A percentile compares a stretch with the other conserved stretches of the same genome.
Conservation (phyloP, 495 filamentous ascomycete species). For the Tuber melanosporum region DNA sequence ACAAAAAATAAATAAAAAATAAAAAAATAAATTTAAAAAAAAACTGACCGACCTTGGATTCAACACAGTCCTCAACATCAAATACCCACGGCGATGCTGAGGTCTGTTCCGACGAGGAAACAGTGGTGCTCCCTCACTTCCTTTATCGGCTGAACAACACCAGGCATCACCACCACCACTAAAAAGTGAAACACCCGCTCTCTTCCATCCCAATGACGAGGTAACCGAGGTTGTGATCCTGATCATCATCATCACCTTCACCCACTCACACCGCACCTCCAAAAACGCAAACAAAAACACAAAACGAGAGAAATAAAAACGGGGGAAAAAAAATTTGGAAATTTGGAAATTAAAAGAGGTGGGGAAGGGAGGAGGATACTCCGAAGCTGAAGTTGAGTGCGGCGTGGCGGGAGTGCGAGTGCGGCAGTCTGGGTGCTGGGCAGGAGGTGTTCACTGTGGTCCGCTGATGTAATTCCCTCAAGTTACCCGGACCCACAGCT, state of each 20-base stretch:
- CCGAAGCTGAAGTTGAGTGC: background rate
- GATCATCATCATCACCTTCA: background rate
- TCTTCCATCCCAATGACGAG: background rate
- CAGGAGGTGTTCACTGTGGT: background rate
- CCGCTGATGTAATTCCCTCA: slow-evolving; percentile 2
- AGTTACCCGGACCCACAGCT: background rate
- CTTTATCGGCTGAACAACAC: background rate
- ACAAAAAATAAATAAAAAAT: slow-evolving; percentile 10
- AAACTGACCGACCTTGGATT: slow-evolving; percentile 38
- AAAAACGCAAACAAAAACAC: background rate
- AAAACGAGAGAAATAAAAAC: background rate
- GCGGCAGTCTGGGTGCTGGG: background rate
- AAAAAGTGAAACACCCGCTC: background rate
- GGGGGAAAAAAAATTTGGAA: background rate
- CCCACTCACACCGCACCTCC: background rate
- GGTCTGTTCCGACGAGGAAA: background rate
- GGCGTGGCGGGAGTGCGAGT: background rate
- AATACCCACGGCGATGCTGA: slow-evolving; percentile 26
- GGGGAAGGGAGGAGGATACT: background rate
- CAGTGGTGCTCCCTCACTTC: background rate
- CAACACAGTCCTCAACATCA: slow-evolving; percentile 32
- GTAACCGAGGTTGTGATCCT: background rate
- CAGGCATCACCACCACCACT: background rate
- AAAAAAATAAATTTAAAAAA: too few relatives aligned
- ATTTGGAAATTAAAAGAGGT: background rate